These are phyloP conservation scores for Phialophora verrucosa DNA, from an alignment of 2,329 filamentous ascomycete genomes.

Conservation along the genomic window DNA sequence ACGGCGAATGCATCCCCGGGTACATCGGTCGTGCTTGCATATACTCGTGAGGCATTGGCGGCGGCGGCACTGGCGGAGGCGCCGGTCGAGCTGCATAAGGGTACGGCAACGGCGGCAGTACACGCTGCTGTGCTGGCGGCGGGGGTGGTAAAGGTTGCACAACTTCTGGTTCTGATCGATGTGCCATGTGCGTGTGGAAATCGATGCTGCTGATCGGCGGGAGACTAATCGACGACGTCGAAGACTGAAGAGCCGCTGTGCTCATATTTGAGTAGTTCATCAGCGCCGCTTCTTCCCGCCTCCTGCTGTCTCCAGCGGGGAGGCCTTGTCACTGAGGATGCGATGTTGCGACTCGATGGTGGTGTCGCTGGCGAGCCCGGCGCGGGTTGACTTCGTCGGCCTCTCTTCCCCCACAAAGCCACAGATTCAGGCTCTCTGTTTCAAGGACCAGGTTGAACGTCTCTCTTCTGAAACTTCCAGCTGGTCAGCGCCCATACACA, in stretches of 20 bases:
- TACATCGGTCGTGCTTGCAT: slow-evolving; percentile 37
- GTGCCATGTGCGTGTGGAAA: slow-evolving; percentile 35
- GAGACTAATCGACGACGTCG: slow-evolving; percentile 38
- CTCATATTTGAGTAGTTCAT: slow-evolving; percentile 39
- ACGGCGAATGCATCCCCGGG: slow-evolving; percentile 33
- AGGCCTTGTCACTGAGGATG: slow-evolving; percentile 13
- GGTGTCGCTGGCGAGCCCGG: background rate
- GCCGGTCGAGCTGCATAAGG: slow-evolving; percentile 34
- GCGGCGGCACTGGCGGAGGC: slow-evolving; percentile 35
- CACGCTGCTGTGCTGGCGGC: slow-evolving; percentile 36
- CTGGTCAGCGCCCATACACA: slow-evolving; percentile 8
- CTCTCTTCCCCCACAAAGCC: background rate
- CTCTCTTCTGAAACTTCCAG: slow-evolving; percentile 17
- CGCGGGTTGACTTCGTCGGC: background rate
- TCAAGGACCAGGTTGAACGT: slow-evolving; percentile 12
- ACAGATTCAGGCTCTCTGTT: background rate
- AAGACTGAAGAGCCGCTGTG: slow-evolving; percentile 34
- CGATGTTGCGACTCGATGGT: slow-evolving; percentile 5
- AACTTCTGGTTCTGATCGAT: slow-evolving; percentile 37
- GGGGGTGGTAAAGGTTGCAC: slow-evolving; percentile 38
- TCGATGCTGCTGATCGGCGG: slow-evolving; percentile 41
- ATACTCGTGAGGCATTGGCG: slow-evolving; percentile 33
- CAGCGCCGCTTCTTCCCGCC: slow-evolving; percentile 23
- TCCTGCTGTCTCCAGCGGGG: slow-evolving; percentile 29
- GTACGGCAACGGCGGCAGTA: slow-evolving; percentile 39